Evolutionary conservation across 441 rosid species (phyloP).

Genomic region (Kokia cookei): DNA sequence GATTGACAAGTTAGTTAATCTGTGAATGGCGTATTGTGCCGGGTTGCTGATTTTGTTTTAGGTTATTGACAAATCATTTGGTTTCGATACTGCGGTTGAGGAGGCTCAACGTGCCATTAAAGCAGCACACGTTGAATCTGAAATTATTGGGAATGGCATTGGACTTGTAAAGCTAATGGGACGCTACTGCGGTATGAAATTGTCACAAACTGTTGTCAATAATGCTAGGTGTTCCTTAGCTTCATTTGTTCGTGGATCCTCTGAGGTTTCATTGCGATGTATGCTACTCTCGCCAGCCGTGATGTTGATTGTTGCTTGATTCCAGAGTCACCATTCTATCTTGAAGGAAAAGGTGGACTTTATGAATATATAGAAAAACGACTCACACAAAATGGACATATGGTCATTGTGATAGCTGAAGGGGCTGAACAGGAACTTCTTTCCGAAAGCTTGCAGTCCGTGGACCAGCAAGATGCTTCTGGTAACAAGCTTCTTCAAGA

Average conservation of each 20-base stretch:
- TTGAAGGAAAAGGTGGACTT: constrained; percentile 79
- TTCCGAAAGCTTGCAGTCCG: constrained; percentile 33
- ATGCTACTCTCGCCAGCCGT: constrained; percentile 62
- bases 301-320: constrained; percentile 90
- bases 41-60: constrained; percentile 16
- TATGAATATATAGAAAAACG: constrained; percentile 50
- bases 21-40: constrained; percentile 1
- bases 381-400: constrained; percentile 72
- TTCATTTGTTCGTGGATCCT: too few species aligned
- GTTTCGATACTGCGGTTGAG: constrained; percentile 81
- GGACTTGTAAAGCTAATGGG: too few species aligned
- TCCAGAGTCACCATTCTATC: constrained; percentile 83
- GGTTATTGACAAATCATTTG: constrained; percentile 85
- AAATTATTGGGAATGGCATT: too few species aligned
- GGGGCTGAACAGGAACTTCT: constrained; percentile 66
- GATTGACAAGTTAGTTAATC: background rate
- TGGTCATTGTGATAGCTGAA: constrained; percentile 45
- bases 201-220: too few species aligned
- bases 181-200: too few species aligned
- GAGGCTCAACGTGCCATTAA: constrained; percentile 87
- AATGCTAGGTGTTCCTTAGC: too few species aligned
- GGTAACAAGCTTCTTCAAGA: constrained; percentile 77
- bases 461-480: constrained; percentile 61
- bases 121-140: constrained; percentile 58
- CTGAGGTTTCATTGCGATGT: too few species aligned